phyloP scores from a whole-genome alignment of 2,329 filamentous ascomycete species.

The Sporothrix phasma region DNA sequence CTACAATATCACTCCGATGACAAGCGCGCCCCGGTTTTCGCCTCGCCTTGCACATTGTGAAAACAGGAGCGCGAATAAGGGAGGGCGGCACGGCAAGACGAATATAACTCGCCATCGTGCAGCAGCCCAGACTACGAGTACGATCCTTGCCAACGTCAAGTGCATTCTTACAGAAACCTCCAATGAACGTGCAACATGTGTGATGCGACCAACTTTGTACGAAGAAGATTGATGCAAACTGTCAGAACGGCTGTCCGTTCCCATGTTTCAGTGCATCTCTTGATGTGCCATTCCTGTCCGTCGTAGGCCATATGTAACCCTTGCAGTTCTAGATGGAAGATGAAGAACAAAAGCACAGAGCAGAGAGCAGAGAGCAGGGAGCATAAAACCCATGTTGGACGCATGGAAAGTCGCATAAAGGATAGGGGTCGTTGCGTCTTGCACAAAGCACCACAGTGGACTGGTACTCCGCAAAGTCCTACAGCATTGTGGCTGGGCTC shows the following conservation, averaged over 20 bases:
- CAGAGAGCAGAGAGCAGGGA: not conserved
- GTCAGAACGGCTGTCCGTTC: not conserved
- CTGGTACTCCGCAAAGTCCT: too few species aligned
- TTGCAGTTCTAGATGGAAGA: not conserved
- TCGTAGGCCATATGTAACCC: not conserved
- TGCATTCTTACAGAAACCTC: not conserved
- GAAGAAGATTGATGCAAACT: not conserved
- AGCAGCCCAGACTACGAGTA: not conserved
- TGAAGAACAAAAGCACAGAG: not conserved
- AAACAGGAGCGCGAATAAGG: not conserved
- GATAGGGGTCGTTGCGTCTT: too few species aligned
- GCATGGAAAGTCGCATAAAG: too few species aligned
- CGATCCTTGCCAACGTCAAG: not conserved
- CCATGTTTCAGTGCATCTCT: not conserved
- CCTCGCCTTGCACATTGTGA: not conserved
- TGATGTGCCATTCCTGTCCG: not conserved
- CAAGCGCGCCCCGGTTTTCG: conserved; percentile 11
- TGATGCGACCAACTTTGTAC: not conserved
- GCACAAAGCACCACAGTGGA: not conserved
- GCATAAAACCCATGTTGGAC: not conserved
- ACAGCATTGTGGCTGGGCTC: too few species aligned
- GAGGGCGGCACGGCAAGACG: not conserved
- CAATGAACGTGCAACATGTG: not conserved
- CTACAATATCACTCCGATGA: conserved; percentile 14
- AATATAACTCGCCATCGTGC: not conserved